Percentiles rank a stretch among this genome's conserved stretches.
These are phyloP conservation scores for Fusarium domesticum DNA, from an alignment of 2,329 filamentous ascomycete genomes.

Conservation along the genomic window DNA sequence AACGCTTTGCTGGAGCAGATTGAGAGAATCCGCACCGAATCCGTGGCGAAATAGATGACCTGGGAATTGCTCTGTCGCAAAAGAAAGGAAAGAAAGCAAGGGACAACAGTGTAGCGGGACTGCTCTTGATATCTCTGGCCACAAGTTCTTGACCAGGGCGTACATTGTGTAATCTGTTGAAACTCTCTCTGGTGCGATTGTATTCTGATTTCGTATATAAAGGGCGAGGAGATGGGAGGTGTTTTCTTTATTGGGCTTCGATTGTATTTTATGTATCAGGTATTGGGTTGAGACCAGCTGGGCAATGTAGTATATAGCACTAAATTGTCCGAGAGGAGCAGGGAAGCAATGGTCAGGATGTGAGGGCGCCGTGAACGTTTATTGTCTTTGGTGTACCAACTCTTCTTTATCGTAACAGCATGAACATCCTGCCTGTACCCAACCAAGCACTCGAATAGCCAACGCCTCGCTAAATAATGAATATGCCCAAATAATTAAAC, in stretches of 20 bases:
- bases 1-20: constrained; percentile 32
- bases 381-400: not conserved
- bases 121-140: not conserved
- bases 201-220: not conserved
- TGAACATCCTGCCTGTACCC: not conserved
- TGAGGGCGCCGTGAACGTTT: not conserved
- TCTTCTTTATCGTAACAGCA: not conserved
- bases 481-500: not conserved
- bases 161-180: not conserved
- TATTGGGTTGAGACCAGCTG: not conserved
- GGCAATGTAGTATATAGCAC: not conserved
- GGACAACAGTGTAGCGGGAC: not conserved
- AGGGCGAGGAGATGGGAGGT: not conserved
- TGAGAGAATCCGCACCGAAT: constrained; percentile 26
- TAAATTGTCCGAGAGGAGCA: not conserved
- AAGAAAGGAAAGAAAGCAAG: not conserved
- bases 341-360: not conserved
- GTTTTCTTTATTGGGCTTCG: not conserved
- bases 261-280: not conserved
- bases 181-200: not conserved
- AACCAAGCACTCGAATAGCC: constrained; percentile 1
- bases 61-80: not conserved
- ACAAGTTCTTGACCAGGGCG: not conserved
- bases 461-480: constrained; percentile 17
- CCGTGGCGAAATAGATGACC: not conserved